Percentiles rank a stretch among this genome's conserved stretches.
Evolutionary conservation across 208 protist species (phyloP).

Genomic region (Angomonas ambiguus): DNA sequence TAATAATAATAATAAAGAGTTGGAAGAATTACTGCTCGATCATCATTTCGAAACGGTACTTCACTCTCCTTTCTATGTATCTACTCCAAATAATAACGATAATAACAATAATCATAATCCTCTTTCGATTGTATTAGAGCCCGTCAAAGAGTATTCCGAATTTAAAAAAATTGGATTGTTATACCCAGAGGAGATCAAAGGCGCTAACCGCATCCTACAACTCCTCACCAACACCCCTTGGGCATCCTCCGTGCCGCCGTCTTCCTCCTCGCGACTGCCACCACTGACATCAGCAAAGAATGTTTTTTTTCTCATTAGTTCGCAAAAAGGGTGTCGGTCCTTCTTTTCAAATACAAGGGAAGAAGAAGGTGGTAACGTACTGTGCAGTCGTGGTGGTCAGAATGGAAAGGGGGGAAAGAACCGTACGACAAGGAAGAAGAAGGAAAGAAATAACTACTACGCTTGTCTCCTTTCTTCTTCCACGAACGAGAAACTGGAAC

Average conservation of each 20-base stretch:
- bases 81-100: too few species aligned
- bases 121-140: background rate
- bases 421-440: background rate
- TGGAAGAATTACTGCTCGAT: background rate
- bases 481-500: too few species aligned
- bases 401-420: background rate
- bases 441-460: background rate
- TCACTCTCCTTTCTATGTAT: background rate
- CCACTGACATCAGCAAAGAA: background rate
- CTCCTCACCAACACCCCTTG: background rate
- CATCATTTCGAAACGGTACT: background rate
- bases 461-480: too few species aligned
- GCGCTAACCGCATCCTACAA: background rate
- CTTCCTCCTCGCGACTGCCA: background rate
- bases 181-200: background rate
- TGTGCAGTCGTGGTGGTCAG: too few species aligned
- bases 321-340: background rate
- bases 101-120: too few species aligned
- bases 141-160: background rate
- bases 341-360: background rate
- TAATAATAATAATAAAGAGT: background rate
- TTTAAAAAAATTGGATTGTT: conserved; percentile 2
- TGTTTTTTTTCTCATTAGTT: background rate
- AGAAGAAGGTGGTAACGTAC: background rate
- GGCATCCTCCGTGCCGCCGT: background rate